Evolutionary conservation across 2,329 filamentous ascomycete species (phyloP), one percentile per base, ranked within the genome.

Genomic region (Ceratocystis cacaofunesta): DNA sequence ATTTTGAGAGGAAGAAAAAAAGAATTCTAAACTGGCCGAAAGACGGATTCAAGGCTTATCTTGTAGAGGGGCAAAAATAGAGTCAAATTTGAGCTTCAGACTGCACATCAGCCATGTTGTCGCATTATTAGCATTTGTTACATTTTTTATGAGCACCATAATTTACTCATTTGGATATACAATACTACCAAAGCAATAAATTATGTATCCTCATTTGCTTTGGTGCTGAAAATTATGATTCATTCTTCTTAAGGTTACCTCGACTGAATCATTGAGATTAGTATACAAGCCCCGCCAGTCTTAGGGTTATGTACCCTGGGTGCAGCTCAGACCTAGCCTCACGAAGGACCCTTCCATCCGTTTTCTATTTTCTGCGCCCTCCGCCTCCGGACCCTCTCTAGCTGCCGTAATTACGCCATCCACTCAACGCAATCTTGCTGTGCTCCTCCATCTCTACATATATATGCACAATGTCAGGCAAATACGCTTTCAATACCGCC

Each of bases 401-500:
- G 19, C 50, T 25, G 50, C 50, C 50, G 25, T 22, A 32, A 32
- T 32, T 7, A 7, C 30, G 30, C 30, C 30, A 32, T 32, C 6
- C 30, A 5, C 52, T 57, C 17, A 6, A 12, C 12, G 28, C 28
- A 57, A 15, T 30, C 30, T 32, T 32, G 30, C 30, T 32, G 30
- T 32, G 30, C 30, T 32, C 6, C 30, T 7, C 30, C 30, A 32
- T 32, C 22, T 30, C 15, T 12, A 15, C 52, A 28, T 19, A 17
- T n/a, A 19, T 25, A 22, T 19, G 46, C 41, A 64, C 10, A 19
- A 66, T 62, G 65, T 58, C 62, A 71, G 81, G 83, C 78, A 95
- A 94, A 82, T 96, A 96, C 80, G 90, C 86, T 72, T 99, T 99
- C 79, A 83, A 85, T 71, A 88, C 90, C 76, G 80, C 85, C 70